phyloP scores from a whole-genome alignment of 306 rosid species.

The Parietaria judaica region DNA sequence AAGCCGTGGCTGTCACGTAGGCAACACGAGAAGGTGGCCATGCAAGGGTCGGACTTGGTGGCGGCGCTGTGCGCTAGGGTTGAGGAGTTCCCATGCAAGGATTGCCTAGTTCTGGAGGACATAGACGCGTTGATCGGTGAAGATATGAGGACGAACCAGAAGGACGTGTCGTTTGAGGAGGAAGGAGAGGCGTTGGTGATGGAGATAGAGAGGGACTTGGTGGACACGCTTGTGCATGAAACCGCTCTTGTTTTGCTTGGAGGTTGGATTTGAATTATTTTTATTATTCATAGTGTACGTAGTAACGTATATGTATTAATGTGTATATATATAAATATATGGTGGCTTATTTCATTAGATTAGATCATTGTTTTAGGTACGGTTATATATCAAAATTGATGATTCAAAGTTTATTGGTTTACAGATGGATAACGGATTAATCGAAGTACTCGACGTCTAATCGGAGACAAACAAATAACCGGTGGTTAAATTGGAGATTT shows the following conservation, averaged over 20 bases:
- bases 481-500: no score
- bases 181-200: conserved; percentile 44
- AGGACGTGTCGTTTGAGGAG: conserved; percentile 35
- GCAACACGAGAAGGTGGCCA: background rate
- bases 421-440: no score
- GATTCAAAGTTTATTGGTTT: no score
- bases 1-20: conserved; percentile 24
- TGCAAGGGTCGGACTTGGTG: conserved; percentile 24
- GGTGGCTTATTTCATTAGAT: no score
- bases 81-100: conserved; percentile 34
- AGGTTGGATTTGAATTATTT: conserved; percentile 5
- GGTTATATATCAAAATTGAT: no score
- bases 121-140: conserved; percentile 55
- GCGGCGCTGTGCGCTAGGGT: conserved; percentile 47
- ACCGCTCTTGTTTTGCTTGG: conserved; percentile 24
- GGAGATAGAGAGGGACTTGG: conserved; percentile 56
- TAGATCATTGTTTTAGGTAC: no score
- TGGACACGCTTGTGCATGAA: conserved; percentile 62
- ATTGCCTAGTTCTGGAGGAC: conserved; percentile 68
- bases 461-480: no score
- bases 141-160: conserved; percentile 33
- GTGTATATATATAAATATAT: no score
- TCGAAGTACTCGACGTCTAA: no score
- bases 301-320: no score
- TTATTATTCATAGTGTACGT: no score